Conservation (phyloP, 2,329 filamentous ascomycete species). For the Fusarium ambrosium region DNA sequence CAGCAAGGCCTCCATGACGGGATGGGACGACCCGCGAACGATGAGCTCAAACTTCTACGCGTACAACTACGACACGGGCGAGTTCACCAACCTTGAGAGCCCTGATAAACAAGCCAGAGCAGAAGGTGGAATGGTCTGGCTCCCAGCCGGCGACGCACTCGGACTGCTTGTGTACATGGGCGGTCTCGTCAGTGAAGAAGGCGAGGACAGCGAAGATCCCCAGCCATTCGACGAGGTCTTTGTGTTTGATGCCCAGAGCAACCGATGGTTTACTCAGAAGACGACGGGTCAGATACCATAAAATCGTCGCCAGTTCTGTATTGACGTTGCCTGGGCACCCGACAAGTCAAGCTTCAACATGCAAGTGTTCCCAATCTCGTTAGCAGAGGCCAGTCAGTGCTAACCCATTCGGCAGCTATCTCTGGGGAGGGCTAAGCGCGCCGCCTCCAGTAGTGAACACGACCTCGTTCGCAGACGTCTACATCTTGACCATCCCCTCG, state of each 20-base stretch:
- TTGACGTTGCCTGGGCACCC: conserved; percentile 15
- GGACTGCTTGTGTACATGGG: conserved; percentile 23
- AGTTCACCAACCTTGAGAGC: background rate
- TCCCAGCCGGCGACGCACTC: conserved; percentile 12
- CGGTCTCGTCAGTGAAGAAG: background rate
- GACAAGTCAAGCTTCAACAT: conserved; percentile 25
- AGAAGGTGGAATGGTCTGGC: conserved; percentile 17
- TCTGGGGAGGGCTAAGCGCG: conserved; percentile 11
- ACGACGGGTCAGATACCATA: conserved; percentile 13
- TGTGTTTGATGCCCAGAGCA: conserved; percentile 11
- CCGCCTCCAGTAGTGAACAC: background rate
- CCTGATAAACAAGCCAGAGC: conserved; percentile 7
- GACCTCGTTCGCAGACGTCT: conserved; percentile 15
- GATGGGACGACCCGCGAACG: background rate
- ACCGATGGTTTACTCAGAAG: conserved; percentile 14
- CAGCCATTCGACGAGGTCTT: conserved; percentile 20
- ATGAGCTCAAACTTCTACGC: background rate
- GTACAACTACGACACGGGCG: conserved; percentile 6
- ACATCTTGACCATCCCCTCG: conserved; percentile 19
- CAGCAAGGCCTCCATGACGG: conserved; percentile 17
- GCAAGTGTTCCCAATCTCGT: background rate
- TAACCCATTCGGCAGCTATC: conserved; percentile 4
- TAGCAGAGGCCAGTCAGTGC: no score
- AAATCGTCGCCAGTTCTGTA: conserved; percentile 17
- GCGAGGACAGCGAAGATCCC: background rate